Percentiles rank a stretch among this genome's conserved stretches.
Conservation (phyloP, 2,329 filamentous ascomycete genomes). For the Colletotrichum euphorbiae region DNA sequence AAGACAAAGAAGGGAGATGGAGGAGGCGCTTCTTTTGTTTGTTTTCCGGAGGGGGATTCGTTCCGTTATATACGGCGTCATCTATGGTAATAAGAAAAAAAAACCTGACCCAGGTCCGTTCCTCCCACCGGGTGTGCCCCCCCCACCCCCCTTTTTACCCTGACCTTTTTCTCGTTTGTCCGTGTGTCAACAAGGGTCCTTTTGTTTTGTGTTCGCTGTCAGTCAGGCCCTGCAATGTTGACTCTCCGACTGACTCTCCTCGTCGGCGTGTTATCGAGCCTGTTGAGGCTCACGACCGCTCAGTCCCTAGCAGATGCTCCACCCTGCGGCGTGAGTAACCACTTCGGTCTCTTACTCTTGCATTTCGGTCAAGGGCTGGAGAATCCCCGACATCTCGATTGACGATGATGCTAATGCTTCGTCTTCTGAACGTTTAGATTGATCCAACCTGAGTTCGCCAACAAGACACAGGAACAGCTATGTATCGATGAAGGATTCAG, state of each 20-base stretch:
- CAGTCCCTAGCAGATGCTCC: constrained; percentile 23
- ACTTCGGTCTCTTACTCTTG: too few species aligned
- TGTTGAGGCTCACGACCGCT: constrained; percentile 14
- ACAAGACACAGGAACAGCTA: constrained; percentile 16
- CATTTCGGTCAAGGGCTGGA: neutral
- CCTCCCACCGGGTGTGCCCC: constrained; percentile 2
- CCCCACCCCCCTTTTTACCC: neutral
- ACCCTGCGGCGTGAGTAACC: constrained; percentile 22
- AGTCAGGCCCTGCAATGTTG: constrained; percentile 12
- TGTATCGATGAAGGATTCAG: constrained; percentile 27
- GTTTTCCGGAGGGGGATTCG: neutral
- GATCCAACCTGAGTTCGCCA: constrained; percentile 14
- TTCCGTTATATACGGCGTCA: constrained; percentile 16
- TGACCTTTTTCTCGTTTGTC: neutral
- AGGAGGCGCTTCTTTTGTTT: neutral
- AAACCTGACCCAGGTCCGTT: constrained; percentile 6
- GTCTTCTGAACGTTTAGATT: neutral
- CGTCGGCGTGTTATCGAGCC: constrained; percentile 5
- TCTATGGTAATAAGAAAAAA: neutral
- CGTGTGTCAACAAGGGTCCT: neutral
- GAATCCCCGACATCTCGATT: too few species aligned
- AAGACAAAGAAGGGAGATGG: too few species aligned
- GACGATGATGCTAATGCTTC: neutral
- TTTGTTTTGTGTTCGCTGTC: neutral
- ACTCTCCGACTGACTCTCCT: constrained; percentile 9